Conservation (phyloP, 169 alveolate genomes). For the Plasmodium blacklocki region DNA sequence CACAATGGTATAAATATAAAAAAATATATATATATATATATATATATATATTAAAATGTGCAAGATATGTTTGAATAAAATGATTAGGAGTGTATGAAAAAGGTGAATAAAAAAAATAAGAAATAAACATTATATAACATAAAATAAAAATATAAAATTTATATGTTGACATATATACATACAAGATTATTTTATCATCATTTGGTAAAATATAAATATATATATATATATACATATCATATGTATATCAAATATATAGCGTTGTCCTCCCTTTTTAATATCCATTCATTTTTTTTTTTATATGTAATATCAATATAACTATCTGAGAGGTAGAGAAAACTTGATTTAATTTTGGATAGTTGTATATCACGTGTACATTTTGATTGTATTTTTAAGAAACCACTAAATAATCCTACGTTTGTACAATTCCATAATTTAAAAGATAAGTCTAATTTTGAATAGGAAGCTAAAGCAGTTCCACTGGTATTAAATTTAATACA, state of each 20-base stretch:
- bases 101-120: no score
- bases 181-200: no score
- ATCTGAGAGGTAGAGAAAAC: constrained; percentile 41
- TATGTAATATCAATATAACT: constrained; percentile 45
- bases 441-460: constrained; percentile 68
- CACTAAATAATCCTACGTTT: constrained; percentile 72
- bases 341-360: constrained; percentile 45
- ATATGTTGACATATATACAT: background rate
- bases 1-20: no score
- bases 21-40: no score
- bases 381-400: constrained; percentile 60
- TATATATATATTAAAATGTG: no score
- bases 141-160: no score
- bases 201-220: background rate
- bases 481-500: constrained; percentile 50
- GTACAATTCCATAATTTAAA: constrained; percentile 74
- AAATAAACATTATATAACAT: no score
- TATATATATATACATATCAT: background rate
- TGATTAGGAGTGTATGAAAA: no score
- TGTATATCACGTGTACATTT: constrained; percentile 57
- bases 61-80: no score
- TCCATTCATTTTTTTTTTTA: constrained; percentile 71
- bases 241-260: constrained; percentile 35
- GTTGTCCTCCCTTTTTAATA: constrained; percentile 54
- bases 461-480: constrained; percentile 67